phyloP scores from a whole-genome alignment of 805 yeast species.

The Candida yuanshanica region DNA sequence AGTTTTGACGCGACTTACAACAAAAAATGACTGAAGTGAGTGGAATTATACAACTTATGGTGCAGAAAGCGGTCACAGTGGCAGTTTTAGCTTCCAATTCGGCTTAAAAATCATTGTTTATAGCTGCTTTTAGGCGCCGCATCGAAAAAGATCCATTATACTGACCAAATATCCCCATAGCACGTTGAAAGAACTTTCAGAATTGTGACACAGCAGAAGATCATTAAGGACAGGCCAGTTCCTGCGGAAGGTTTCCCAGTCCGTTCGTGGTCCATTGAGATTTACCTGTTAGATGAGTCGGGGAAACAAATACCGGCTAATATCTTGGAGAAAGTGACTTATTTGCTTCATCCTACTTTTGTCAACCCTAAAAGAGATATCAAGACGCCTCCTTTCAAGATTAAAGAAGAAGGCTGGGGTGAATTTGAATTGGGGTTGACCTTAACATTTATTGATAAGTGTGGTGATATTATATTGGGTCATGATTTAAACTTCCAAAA shows the following conservation, averaged over 20 bases:
- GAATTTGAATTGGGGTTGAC: slow-evolving; percentile 87
- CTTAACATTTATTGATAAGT: slow-evolving; percentile 71
- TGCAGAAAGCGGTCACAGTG: too few species aligned
- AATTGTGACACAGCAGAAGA: slow-evolving; percentile 79
- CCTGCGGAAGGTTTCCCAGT: slow-evolving; percentile 90
- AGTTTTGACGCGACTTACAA: not conserved
- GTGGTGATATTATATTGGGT: slow-evolving; percentile 79
- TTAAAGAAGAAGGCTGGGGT: slow-evolving; percentile 97
- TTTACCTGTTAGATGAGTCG: slow-evolving; percentile 66
- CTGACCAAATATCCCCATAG: not conserved
- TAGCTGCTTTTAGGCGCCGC: not conserved
- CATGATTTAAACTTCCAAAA: slow-evolving; percentile 87
- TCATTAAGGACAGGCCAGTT: slow-evolving; percentile 74
- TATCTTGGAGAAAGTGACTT: slow-evolving; percentile 87
- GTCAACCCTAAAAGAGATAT: slow-evolving; percentile 78
- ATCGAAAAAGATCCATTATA: not conserved
- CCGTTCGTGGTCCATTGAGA: slow-evolving; percentile 87
- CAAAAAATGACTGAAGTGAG: not conserved
- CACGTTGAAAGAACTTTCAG: slow-evolving; percentile 79
- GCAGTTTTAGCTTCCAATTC: too few species aligned
- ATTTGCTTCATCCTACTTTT: slow-evolving; percentile 92
- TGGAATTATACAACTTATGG: not conserved
- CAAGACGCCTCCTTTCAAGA: slow-evolving; percentile 78
- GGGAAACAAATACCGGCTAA: slow-evolving; percentile 84
- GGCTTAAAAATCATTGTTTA: too few species aligned